A percentile compares a stretch with the other conserved stretches of the same genome.
Conservation (phyloP, 768 basidiomycete genomes). For the Botryobasidium botryosum region DNA sequence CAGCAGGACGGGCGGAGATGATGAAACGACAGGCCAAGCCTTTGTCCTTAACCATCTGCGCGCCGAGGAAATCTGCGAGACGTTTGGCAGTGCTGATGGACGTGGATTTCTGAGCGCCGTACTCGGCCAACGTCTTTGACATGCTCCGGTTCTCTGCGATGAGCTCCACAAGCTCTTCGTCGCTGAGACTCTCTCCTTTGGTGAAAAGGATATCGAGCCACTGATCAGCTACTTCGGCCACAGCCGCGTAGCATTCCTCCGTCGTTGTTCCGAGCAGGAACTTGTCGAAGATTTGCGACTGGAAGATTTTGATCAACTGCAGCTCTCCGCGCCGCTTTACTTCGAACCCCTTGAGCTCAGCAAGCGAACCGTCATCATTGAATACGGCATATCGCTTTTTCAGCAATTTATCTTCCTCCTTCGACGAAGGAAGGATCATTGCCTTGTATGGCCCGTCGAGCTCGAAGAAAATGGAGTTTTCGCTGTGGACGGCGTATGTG, state of each 20-base stretch:
- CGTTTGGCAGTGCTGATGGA: slow-evolving; percentile 93
- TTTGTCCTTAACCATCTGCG: slow-evolving; percentile 99
- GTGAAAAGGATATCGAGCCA: slow-evolving; percentile 94
- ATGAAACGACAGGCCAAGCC: slow-evolving; percentile 98
- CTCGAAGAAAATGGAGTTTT: slow-evolving; percentile 99
- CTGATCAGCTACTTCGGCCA: slow-evolving; percentile 84
- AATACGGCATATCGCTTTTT: slow-evolving; percentile 99
- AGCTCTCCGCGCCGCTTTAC: slow-evolving; percentile 95
- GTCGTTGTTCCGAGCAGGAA: slow-evolving; percentile 87
- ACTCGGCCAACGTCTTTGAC: slow-evolving; percentile 92
- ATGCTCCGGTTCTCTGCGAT: slow-evolving; percentile 98
- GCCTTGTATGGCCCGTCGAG: slow-evolving; percentile 96
- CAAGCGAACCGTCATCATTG: slow-evolving; percentile 93
- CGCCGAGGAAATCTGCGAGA: slow-evolving; percentile 89
- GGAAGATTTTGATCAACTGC: slow-evolving; percentile 98
- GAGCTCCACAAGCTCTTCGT: slow-evolving; percentile 90
- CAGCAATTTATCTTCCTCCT: slow-evolving; percentile 94
- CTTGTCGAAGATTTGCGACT: slow-evolving; percentile 94
- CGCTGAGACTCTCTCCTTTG: slow-evolving; percentile 64
- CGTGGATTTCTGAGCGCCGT: slow-evolving; percentile 91
- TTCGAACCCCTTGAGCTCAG: slow-evolving; percentile 97
- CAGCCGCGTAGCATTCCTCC: slow-evolving; percentile 88
- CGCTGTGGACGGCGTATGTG: slow-evolving; percentile 70
- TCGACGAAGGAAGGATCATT: slow-evolving; percentile 97
- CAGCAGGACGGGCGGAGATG: slow-evolving; percentile 84